These are phyloP conservation scores for Boletus pseudopeckii DNA, from an alignment of 768 basidiomycete species.

Conservation along the genomic window DNA sequence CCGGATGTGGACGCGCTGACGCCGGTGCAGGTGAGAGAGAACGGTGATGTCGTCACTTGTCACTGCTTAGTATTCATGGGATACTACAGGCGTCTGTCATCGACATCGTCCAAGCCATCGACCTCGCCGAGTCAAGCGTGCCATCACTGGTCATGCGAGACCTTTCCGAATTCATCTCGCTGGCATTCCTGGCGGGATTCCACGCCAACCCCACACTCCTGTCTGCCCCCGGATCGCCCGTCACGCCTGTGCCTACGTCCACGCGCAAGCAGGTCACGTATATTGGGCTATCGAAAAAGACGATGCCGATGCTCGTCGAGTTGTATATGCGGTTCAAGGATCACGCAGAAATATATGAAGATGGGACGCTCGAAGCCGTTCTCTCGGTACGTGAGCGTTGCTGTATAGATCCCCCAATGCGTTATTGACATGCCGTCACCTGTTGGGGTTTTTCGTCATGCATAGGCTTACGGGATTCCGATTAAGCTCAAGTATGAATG, in stretches of 20 bases:
- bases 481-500: constrained; percentile 95
- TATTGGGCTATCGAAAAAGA: constrained; percentile 83
- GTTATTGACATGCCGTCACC: background rate
- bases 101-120: constrained; percentile 64
- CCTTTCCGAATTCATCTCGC: constrained; percentile 77
- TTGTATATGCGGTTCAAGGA: constrained; percentile 68
- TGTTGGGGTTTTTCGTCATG: no score
- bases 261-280: constrained; percentile 75
- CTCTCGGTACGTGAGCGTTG: constrained; percentile 54
- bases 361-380: constrained; percentile 84
- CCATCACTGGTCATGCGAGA: constrained; percentile 79
- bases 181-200: constrained; percentile 85
- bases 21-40: constrained; percentile 62
- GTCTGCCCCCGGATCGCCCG: constrained; percentile 10
- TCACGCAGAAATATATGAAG: constrained; percentile 59
- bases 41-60: background rate
- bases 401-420: background rate
- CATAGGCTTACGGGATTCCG: constrained; percentile 82
- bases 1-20: constrained; percentile 82
- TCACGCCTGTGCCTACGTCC: constrained; percentile 4
- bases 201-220: constrained; percentile 40
- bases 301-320: constrained; percentile 82
- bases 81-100: constrained; percentile 61
- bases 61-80: background rate
- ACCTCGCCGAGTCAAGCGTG: constrained; percentile 56